Evolutionary conservation across 371 early-diverging fungal species (phyloP).

Genomic region (Phascolomyces articulosus): DNA sequence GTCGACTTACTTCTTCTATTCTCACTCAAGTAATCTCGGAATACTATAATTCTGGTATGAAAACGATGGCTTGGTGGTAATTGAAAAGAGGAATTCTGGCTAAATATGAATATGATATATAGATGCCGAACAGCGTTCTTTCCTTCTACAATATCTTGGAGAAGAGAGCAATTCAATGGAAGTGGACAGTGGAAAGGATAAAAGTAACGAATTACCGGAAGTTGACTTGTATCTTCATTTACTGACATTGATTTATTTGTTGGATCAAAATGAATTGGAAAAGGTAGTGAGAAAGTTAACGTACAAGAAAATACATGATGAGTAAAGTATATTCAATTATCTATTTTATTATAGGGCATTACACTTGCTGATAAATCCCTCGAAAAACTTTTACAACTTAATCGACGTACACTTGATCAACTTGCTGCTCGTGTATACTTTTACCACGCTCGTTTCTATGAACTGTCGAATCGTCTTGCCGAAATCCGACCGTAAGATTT

Average conservation of each 20-base stretch:
- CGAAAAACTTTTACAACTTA: constrained; percentile 61
- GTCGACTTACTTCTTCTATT: constrained; percentile 70
- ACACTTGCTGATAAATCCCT: constrained; percentile 69
- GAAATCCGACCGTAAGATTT: constrained; percentile 83
- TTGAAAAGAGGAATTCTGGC: background rate
- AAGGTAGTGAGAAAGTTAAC: constrained; percentile 59
- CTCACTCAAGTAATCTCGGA: constrained; percentile 66
- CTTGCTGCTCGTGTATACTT: constrained; percentile 90
- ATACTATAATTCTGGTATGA: constrained; percentile 66
- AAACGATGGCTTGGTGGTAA: background rate
- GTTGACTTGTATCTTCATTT: constrained; percentile 84
- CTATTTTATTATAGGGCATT: constrained; percentile 59
- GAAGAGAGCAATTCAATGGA: constrained; percentile 36
- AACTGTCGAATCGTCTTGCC: constrained; percentile 69
- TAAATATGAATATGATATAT: background rate
- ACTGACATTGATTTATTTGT: constrained; percentile 77
- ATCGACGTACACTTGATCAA: constrained; percentile 91
- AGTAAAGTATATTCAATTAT: background rate
- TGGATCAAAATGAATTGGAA: constrained; percentile 77
- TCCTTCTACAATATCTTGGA: constrained; percentile 40
- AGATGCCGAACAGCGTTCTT: constrained; percentile 37
- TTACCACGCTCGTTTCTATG: constrained; percentile 90
- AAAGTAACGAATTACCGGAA: constrained; percentile 74
- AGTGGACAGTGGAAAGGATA: constrained; percentile 35
- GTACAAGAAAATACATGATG: too few relatives aligned